Evolutionary conservation across 208 protist genomes (phyloP).

Genomic region (Wallacemonas collosoma): DNA sequence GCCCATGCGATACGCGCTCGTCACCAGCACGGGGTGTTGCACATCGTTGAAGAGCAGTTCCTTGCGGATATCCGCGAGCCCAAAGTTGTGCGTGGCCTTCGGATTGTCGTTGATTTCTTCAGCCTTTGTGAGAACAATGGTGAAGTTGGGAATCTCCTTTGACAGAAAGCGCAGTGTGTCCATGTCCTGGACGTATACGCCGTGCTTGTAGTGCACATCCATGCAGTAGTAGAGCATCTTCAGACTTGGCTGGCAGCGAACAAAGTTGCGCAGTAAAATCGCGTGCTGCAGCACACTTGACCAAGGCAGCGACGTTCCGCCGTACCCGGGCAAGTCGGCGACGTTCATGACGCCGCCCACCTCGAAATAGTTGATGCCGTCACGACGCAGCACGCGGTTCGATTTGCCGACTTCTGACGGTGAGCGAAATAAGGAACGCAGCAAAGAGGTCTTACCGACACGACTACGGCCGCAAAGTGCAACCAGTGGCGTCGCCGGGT

Average conservation of each 20-base stretch:
- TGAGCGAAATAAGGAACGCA: conserved; percentile 83
- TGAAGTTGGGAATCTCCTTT: conserved; percentile 87
- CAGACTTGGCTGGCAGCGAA: conserved; percentile 70
- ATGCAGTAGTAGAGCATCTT: conserved; percentile 94
- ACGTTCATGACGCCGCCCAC: conserved; percentile 87
- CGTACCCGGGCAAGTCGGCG: conserved; percentile 80
- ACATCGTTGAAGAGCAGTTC: conserved; percentile 85
- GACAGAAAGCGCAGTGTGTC: conserved; percentile 85
- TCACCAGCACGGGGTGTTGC: conserved; percentile 81
- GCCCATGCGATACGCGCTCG: conserved; percentile 86
- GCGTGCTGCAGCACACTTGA: conserved; percentile 82
- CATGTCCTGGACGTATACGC: conserved; percentile 85
- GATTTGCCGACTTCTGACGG: conserved; percentile 63
- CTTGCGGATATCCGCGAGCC: conserved; percentile 70
- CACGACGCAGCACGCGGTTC: conserved; percentile 72
- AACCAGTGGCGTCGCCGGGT: conserved; percentile 80
- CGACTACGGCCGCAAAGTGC: conserved; percentile 68
- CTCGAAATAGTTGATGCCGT: conserved; percentile 90
- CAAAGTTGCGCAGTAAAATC: conserved; percentile 82
- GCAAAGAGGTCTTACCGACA: conserved; percentile 77
- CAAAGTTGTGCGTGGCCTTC: conserved; percentile 30
- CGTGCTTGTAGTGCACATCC: conserved; percentile 88
- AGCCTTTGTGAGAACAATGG: conserved; percentile 88
- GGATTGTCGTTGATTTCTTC: conserved; percentile 67
- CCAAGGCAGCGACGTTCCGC: conserved; percentile 84